Evolutionary conservation across 2,329 filamentous ascomycete genomes (phyloP).

Genomic region (Annulohypoxylon truncatum): DNA sequence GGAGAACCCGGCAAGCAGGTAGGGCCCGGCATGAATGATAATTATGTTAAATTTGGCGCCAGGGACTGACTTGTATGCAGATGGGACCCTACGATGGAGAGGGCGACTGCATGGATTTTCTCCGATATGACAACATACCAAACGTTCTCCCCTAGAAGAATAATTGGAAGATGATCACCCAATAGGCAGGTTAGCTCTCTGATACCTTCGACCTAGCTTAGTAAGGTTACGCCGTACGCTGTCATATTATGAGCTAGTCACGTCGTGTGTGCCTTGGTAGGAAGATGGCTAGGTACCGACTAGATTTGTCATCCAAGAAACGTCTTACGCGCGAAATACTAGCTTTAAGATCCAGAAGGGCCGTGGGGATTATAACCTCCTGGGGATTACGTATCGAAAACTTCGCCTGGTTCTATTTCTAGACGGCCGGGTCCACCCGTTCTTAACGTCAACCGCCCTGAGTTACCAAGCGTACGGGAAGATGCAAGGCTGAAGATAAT

Average conservation of each 20-base stretch:
- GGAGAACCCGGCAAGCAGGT: conserved; percentile 29
- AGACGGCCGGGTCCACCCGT: background rate
- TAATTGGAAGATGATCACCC: conserved; percentile 6
- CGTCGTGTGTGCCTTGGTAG: background rate
- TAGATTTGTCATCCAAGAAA: background rate
- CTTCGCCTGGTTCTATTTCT: background rate
- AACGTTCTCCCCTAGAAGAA: conserved; percentile 19
- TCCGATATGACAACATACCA: conserved; percentile 37
- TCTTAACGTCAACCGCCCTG: background rate
- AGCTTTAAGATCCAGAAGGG: background rate
- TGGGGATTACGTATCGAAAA: background rate
- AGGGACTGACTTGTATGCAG: conserved; percentile 11
- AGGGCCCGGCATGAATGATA: conserved; percentile 26
- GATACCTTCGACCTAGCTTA: background rate
- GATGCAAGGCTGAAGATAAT: background rate
- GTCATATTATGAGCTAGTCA: background rate
- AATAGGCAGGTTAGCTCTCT: conserved; percentile 7
- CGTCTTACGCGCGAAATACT: background rate
- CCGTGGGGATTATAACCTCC: background rate
- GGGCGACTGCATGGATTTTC: conserved; percentile 35
- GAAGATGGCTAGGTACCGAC: background rate
- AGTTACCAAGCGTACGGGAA: background rate
- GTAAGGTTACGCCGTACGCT: conserved; percentile 9
- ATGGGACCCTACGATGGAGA: conserved; percentile 21
- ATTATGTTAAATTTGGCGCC: conserved; percentile 4